Base-by-base conservation (phyloP, 1,284 basidiomycete genomes). In the Paramarasmius palmivorus region DNA sequence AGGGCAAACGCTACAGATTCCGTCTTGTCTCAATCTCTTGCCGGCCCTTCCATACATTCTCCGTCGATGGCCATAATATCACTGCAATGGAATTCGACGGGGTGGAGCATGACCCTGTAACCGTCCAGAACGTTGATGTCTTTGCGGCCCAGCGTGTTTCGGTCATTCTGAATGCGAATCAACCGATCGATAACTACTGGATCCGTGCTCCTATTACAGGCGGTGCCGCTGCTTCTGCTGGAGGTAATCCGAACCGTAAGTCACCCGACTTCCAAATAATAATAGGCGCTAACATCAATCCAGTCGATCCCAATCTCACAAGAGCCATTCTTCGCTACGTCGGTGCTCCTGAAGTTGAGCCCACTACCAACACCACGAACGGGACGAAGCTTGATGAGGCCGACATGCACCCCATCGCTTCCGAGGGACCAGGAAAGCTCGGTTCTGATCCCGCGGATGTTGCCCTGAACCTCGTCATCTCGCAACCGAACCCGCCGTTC, bases 21-120 rank as follows among this genome's bases (percentile, higher is more conserved):
- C 71, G 86, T 15, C 58, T 88, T 53, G 73, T 88, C 67, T 80
- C 82, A 62, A 75, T 78, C 63, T 68, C 77, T 26, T 74, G 73
- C 55, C 62, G 68, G 22, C 69, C 71, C 2, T 68, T 69, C 59
- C 73, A 68, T 58, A 68, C 63, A 0, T 73, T 79, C 61, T 74
- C 75, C 9, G 72, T 82, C 55, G 77, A 80, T 55, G 67, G 68
- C 23, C 80, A 82, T 60, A 66, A 68, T 17, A 64, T 81, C 59
- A 73, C 70, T 2, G 64, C 78, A 50, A 81, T 82, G 52, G 79
- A 81, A 62, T 63, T 69, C 15, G 74, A 76, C 48, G 73, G 73
- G 40, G 66, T 66, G 7, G 69, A 69, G 50, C 66, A 68, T 52
- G 65, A 70, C 53, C 71, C 70, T 2, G 58, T 66, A 19, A 51